Conservation (phyloP, 495 filamentous ascomycete genomes). For the Staphylotrichum tortipilum region DNA sequence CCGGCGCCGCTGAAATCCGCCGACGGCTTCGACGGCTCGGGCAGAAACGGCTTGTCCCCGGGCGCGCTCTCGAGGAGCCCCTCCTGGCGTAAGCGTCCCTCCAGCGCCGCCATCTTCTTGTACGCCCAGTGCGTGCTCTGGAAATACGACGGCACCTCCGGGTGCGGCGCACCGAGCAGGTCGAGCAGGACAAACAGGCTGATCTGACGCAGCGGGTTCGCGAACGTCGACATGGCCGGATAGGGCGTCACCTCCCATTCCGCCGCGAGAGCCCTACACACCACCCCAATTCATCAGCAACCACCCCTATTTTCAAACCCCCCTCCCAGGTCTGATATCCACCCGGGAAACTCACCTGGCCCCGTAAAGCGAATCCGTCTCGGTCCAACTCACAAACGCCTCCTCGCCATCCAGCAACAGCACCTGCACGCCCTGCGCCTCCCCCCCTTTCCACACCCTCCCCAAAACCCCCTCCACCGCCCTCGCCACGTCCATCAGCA, state of each 20-base stretch:
- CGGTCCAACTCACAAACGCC: slow-evolving; percentile 69
- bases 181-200: slow-evolving; percentile 81
- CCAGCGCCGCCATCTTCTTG: slow-evolving; percentile 55
- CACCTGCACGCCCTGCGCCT: slow-evolving; percentile 61
- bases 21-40: slow-evolving; percentile 45
- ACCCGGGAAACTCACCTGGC: slow-evolving; percentile 50
- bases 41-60: slow-evolving; percentile 30
- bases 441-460: slow-evolving; percentile 33
- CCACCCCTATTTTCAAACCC: too few relatives aligned
- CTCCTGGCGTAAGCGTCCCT: slow-evolving; percentile 55
- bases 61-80: slow-evolving; percentile 29
- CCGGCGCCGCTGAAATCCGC: slow-evolving; percentile 32
- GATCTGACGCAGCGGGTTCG: slow-evolving; percentile 63
- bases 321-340: too few relatives aligned
- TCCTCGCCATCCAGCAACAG: slow-evolving; percentile 87
- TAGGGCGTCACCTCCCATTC: slow-evolving; percentile 64
- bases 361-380: slow-evolving; percentile 72
- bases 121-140: slow-evolving; percentile 88
- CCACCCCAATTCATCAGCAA: neutral
- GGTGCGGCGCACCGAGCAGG: slow-evolving; percentile 61
- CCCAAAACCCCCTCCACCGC: slow-evolving; percentile 34
- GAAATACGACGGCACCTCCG: slow-evolving; percentile 70
- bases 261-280: slow-evolving; percentile 55
- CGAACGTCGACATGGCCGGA: slow-evolving; percentile 60
- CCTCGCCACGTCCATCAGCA: slow-evolving; percentile 60